Percentiles rank a stretch among this genome's conserved stretches.
Evolutionary conservation across 1,284 basidiomycete species (phyloP).

Genomic region (Microstroma glucosiphilum): DNA sequence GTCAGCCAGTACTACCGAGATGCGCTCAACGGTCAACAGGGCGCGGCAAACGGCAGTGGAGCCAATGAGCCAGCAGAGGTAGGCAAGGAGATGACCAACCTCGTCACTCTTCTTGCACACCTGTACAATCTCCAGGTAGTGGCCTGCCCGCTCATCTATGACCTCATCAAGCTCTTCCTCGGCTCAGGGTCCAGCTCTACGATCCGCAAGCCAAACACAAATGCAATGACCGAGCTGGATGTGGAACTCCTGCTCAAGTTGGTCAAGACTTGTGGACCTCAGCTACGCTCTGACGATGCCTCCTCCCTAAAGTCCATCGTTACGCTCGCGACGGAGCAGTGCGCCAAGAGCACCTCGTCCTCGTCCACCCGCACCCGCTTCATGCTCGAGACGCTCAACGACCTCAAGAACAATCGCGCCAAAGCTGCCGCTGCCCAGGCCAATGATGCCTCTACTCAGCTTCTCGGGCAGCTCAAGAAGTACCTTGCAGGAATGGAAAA

Average conservation of each 20-base stretch:
- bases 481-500: conserved; percentile 32
- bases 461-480: conserved; percentile 35
- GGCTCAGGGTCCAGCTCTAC: conserved; percentile 49
- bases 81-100: conserved; percentile 76
- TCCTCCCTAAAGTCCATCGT: conserved; percentile 42
- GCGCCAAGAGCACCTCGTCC: neutral
- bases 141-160: conserved; percentile 79
- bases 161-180: conserved; percentile 75
- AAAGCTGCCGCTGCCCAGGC: conserved; percentile 1
- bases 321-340: conserved; percentile 25
- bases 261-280: conserved; percentile 55
- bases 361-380: conserved; percentile 37
- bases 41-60: conserved; percentile 9
- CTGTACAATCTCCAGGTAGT: conserved; percentile 93
- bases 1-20: conserved; percentile 46
- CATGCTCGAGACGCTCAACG: conserved; percentile 45
- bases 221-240: conserved; percentile 22
- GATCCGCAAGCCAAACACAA: neutral
- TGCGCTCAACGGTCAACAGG: conserved; percentile 14
- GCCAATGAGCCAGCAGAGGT: conserved; percentile 32
- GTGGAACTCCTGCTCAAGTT: conserved; percentile 77
- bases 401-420: conserved; percentile 57
- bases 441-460: conserved; percentile 14
- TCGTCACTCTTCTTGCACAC: conserved; percentile 80
- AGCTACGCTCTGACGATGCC: conserved; percentile 41